Percentiles rank a stretch among this genome's conserved stretches.
Evolutionary conservation across 495 filamentous ascomycete species (phyloP).

Genomic region (Penicillium simplicissimum): DNA sequence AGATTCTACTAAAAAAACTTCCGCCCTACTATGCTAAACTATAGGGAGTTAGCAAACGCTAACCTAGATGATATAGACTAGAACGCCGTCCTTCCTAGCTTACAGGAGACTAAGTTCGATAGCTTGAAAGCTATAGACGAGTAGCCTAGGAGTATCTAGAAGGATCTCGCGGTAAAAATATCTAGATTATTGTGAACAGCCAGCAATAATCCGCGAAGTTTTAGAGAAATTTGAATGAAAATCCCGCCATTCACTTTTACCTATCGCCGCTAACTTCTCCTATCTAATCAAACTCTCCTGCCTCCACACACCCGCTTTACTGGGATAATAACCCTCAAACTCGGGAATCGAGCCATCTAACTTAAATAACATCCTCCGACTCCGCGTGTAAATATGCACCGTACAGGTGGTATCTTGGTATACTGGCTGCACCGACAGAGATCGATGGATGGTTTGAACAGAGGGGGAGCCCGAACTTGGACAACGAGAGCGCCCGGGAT

Average conservation of each 20-base stretch:
- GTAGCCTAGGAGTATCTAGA: not conserved
- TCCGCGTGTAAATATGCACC: not conserved
- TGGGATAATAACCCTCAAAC: not conserved
- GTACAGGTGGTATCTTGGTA: too few relatives aligned
- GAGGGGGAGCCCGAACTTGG: too few relatives aligned
- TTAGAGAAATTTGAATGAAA: not conserved
- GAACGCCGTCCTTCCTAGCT: too few relatives aligned
- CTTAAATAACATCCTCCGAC: not conserved
- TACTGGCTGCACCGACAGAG: too few relatives aligned
- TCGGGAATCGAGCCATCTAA: not conserved
- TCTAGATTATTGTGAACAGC: not conserved
- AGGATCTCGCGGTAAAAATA: not conserved
- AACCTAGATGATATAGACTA: too few relatives aligned
- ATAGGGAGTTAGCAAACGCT: too few relatives aligned
- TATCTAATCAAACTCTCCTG: not conserved
- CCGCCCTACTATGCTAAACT: too few relatives aligned
- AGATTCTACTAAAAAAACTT: too few relatives aligned
- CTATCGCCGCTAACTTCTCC: not conserved
- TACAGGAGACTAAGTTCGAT: too few relatives aligned
- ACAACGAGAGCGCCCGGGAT: too few relatives aligned
- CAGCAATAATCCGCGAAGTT: not conserved
- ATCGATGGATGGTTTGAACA: too few relatives aligned
- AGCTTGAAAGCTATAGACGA: too few relatives aligned
- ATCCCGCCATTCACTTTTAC: not conserved
- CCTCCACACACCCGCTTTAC: not conserved